Conservation (phyloP, 106 monocot genomes). For the Amphibolis antarctica region DNA sequence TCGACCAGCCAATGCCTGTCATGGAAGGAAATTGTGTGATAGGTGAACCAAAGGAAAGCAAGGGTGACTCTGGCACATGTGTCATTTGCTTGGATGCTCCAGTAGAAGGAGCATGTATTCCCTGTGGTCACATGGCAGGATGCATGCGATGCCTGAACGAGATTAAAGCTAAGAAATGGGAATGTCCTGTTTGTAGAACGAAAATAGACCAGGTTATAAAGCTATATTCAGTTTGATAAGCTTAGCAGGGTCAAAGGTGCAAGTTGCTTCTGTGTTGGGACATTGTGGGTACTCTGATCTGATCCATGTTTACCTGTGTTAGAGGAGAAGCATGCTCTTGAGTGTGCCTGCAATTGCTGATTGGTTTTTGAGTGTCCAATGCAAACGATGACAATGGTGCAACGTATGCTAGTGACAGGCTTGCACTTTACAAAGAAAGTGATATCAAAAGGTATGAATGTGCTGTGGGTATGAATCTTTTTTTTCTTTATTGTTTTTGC, state of each 20-base stretch:
- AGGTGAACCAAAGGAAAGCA: not conserved
- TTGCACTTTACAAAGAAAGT: too few species aligned
- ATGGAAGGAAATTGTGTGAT: not conserved
- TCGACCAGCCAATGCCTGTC: not conserved
- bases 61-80: slow-evolving; percentile 21
- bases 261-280: too few species aligned
- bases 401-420: too few species aligned
- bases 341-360: too few species aligned
- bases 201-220: slow-evolving; percentile 60
- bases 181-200: slow-evolving; percentile 84
- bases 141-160: slow-evolving; percentile 83
- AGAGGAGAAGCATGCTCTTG: too few species aligned
- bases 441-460: too few species aligned
- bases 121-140: slow-evolving; percentile 92
- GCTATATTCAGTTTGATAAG: slow-evolving; percentile 57
- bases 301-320: too few species aligned
- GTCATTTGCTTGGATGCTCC: slow-evolving; percentile 76
- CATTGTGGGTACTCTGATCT: too few species aligned
- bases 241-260: not conserved
- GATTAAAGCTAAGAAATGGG: slow-evolving; percentile 61
- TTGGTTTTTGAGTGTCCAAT: too few species aligned
- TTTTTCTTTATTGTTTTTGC: too few species aligned
- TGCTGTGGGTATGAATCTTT: too few species aligned
- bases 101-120: slow-evolving; percentile 76
- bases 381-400: too few species aligned